These are phyloP conservation scores for Abelmoschus esculentus DNA, from an alignment of 345 rosid genomes.

Conservation along the genomic window DNA sequence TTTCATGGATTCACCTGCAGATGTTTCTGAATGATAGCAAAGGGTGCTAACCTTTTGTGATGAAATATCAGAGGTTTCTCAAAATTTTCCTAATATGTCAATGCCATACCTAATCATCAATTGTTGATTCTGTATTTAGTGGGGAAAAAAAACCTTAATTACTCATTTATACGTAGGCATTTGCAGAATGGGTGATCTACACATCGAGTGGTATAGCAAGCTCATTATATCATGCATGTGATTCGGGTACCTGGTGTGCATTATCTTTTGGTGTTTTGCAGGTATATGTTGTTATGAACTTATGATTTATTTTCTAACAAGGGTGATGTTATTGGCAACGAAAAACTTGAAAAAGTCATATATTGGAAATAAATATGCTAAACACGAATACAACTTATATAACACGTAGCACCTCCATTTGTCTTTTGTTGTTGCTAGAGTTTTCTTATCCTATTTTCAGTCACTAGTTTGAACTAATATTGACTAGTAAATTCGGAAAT, in stretches of 20 bases:
- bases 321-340: background rate
- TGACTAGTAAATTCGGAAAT: slow-evolving; percentile 12
- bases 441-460: background rate
- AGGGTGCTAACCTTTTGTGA: background rate
- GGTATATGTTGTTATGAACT: slow-evolving; percentile 28
- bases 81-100: background rate
- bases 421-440: background rate
- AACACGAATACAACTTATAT: background rate
- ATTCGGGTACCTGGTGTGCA: slow-evolving; percentile 88
- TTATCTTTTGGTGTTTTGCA: slow-evolving; percentile 70
- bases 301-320: background rate
- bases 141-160: slow-evolving; percentile 5
- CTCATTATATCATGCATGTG: slow-evolving; percentile 94
- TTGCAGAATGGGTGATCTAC: slow-evolving; percentile 91
- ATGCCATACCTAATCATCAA: background rate
- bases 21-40: background rate
- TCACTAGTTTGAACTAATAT: slow-evolving; percentile 17
- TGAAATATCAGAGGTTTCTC: background rate
- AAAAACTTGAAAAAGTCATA: background rate
- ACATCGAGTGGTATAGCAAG: slow-evolving; percentile 89
- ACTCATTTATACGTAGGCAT: slow-evolving; percentile 44
- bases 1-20: background rate
- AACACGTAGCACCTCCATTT: background rate
- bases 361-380: too few species aligned
- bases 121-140: background rate